Evolutionary conservation across 2,329 filamentous ascomycete genomes (phyloP).

Genomic region (Aspergillus tamarii): DNA sequence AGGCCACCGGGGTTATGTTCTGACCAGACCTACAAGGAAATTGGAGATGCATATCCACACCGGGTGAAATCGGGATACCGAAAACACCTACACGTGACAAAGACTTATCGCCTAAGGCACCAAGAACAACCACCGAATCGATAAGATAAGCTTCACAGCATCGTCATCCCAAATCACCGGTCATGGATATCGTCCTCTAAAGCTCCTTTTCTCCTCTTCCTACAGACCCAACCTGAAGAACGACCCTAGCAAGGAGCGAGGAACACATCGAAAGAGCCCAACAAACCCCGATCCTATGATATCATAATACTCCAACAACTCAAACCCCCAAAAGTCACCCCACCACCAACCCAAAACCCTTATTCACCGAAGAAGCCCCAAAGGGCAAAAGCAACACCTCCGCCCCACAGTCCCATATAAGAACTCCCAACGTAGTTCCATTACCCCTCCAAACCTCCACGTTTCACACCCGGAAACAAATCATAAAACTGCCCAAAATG

Average conservation of each 20-base stretch:
- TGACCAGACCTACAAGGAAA: background rate
- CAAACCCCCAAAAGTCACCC: background rate
- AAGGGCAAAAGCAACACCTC: background rate
- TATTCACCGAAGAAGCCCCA: constrained; percentile 7
- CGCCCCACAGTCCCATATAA: constrained; percentile 6
- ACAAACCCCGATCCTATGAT: background rate
- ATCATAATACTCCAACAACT: background rate
- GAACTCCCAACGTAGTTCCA: background rate
- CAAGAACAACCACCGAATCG: background rate
- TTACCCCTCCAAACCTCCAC: constrained; percentile 2
- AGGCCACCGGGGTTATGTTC: background rate
- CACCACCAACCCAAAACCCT: background rate
- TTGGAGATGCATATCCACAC: background rate
- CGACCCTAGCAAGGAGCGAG: background rate
- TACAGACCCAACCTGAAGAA: background rate
- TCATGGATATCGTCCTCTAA: no score
- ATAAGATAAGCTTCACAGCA: background rate
- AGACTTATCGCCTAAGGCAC: background rate
- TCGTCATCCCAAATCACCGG: background rate
- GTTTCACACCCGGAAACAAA: background rate
- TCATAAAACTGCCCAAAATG: constrained; percentile 19
- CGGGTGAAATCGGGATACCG: background rate
- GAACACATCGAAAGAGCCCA: rapidly evolving
- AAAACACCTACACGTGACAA: background rate
- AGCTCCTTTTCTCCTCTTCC: background rate